phyloP scores from a whole-genome alignment of 1,139 yeast species.

The Geotrichum europaeum region DNA sequence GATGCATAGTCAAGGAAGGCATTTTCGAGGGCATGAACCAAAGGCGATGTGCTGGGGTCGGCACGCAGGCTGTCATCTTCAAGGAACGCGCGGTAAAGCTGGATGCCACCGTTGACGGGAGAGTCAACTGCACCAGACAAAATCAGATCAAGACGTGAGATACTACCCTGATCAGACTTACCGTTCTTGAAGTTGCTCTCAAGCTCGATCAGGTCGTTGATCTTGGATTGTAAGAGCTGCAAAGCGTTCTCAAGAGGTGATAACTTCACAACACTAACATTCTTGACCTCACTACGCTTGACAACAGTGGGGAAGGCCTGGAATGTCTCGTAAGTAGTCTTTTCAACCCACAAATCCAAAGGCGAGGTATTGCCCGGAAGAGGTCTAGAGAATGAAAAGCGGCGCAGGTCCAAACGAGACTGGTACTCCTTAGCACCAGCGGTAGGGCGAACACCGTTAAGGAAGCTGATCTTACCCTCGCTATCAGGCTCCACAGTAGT shows the following conservation, averaged over 20 bases:
- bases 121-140: conserved; percentile 86
- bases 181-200: conserved; percentile 58
- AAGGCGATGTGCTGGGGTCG: conserved; percentile 36
- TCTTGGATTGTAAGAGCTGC: conserved; percentile 59
- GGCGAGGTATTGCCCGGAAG: conserved; percentile 72
- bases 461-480: conserved; percentile 8
- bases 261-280: conserved; percentile 47
- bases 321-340: conserved; percentile 68
- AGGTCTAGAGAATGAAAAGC: conserved; percentile 63
- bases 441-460: conserved; percentile 20
- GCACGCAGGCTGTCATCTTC: conserved; percentile 37
- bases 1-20: conserved; percentile 68
- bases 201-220: conserved; percentile 62
- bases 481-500: conserved; percentile 59
- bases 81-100: conserved; percentile 71
- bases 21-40: conserved; percentile 47
- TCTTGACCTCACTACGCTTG: conserved; percentile 71
- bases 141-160: conserved; percentile 60
- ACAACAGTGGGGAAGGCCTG: conserved; percentile 83
- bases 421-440: conserved; percentile 31
- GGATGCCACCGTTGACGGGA: conserved; percentile 90
- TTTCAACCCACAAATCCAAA: conserved; percentile 82
- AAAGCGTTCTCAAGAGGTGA: conserved; percentile 88
- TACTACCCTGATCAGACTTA: conserved; percentile 43
- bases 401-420: conserved; percentile 55